phyloP scores from a whole-genome alignment of 2,329 filamentous ascomycete genomes.

The Rhynchosporium agropyri region DNA sequence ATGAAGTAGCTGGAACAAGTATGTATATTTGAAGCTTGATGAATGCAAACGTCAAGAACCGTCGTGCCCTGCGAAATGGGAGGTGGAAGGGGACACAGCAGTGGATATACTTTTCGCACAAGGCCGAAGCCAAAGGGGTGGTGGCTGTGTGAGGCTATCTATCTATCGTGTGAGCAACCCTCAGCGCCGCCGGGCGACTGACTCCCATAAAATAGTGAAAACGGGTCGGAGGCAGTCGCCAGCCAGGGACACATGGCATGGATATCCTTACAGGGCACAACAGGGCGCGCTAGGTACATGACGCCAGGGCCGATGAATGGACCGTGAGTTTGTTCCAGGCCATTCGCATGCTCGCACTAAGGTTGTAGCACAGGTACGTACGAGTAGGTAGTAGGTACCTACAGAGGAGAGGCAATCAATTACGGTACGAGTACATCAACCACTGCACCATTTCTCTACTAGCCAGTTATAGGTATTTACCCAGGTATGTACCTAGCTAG shows the following conservation, averaged over 20 bases:
- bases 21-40: conserved; percentile 6
- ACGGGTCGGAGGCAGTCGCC: too few species aligned
- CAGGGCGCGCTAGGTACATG: too few species aligned
- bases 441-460: not conserved
- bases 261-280: not conserved
- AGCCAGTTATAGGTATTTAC: not conserved
- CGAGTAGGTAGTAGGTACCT: too few species aligned
- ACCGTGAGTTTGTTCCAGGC: conserved; percentile 8
- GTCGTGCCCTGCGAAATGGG: not conserved
- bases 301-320: not conserved
- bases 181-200: not conserved
- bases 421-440: not conserved
- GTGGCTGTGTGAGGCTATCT: conserved; percentile 15
- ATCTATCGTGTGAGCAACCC: conserved; percentile 12
- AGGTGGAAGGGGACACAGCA: not conserved
- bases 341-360: not conserved
- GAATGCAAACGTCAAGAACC: not conserved
- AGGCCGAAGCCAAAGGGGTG: conserved; percentile 4
- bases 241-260: not conserved
- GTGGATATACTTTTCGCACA: conserved; percentile 6
- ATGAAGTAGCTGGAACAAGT: not conserved
- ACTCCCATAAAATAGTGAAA: not conserved
- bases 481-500: too few species aligned
- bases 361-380: not conserved
- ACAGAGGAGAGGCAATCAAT: not conserved